Evolutionary conservation across 176 grass and related monocot species (phyloP).

Genomic region (Saccharum officinarum): DNA sequence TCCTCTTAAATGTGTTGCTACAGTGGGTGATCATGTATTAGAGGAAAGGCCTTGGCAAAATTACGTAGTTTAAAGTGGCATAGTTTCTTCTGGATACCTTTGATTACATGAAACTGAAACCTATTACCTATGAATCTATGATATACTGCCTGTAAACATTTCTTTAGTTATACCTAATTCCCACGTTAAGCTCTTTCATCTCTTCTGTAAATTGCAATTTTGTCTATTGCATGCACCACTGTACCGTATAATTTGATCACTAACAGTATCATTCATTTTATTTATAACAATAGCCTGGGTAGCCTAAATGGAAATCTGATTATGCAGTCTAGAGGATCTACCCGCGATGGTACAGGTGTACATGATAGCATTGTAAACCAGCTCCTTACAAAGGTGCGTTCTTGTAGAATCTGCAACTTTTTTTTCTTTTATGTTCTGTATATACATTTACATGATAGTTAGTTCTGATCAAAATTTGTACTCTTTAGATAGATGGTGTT

Average conservation of each 20-base stretch:
- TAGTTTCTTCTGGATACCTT: slow-evolving; percentile 14
- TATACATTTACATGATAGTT: slow-evolving; percentile 9
- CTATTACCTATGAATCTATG: slow-evolving; percentile 3
- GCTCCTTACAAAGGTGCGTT: slow-evolving; percentile 88
- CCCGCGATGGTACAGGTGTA: slow-evolving; percentile 90
- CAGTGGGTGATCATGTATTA: slow-evolving; percentile 2
- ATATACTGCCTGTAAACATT: slow-evolving; percentile 14
- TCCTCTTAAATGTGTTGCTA: background rate
- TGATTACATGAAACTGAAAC: slow-evolving; percentile 19
- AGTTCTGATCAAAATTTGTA: slow-evolving; percentile 33
- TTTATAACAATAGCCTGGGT: slow-evolving; percentile 14
- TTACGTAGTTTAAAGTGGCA: slow-evolving; percentile 5
- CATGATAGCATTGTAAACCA: slow-evolving; percentile 98
- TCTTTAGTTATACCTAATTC: slow-evolving; percentile 8
- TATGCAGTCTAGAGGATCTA: slow-evolving; percentile 90
- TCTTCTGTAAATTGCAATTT: slow-evolving; percentile 20
- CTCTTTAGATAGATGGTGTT: slow-evolving; percentile 91
- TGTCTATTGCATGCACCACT: background rate
- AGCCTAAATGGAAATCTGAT: slow-evolving; percentile 20
- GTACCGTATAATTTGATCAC: background rate
- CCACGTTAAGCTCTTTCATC: background rate
- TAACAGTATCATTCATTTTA: background rate
- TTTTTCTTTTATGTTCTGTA: slow-evolving; percentile 27
- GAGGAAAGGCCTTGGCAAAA: background rate
- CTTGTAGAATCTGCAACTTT: slow-evolving; percentile 18